phyloP scores from a whole-genome alignment of 495 filamentous ascomycete species.

The Neurospora cerealis region DNA sequence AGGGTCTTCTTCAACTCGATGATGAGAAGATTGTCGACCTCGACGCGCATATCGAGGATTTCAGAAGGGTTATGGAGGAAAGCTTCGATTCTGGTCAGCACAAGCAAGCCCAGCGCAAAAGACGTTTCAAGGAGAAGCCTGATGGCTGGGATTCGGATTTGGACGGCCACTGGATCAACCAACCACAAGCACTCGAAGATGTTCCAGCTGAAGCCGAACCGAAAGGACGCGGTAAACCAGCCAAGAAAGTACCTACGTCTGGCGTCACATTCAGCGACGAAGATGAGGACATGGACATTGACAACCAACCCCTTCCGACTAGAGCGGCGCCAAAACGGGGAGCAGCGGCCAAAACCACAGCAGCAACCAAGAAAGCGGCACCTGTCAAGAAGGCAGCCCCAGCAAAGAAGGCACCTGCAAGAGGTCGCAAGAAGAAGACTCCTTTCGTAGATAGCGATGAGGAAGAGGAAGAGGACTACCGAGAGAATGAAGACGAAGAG shows the following conservation, averaged over 20 bases:
- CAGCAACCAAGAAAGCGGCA: slow-evolving; percentile 31
- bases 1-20: slow-evolving; percentile 59
- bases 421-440: slow-evolving; percentile 37
- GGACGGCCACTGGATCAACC: slow-evolving; percentile 76
- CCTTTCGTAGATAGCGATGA: slow-evolving; percentile 51
- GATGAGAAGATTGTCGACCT: slow-evolving; percentile 52
- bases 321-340: slow-evolving; percentile 24
- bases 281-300: slow-evolving; percentile 31
- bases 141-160: slow-evolving; percentile 78
- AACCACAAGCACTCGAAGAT: slow-evolving; percentile 55
- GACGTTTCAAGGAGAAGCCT: slow-evolving; percentile 61
- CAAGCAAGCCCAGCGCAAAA: slow-evolving; percentile 44
- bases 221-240: slow-evolving; percentile 23
- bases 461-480: slow-evolving; percentile 49
- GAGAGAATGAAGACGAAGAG: slow-evolving; percentile 54
- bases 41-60: slow-evolving; percentile 58
- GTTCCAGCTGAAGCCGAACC: slow-evolving; percentile 31
- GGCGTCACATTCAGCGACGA: slow-evolving; percentile 15
- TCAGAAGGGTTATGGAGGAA: slow-evolving; percentile 60
- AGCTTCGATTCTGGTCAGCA: slow-evolving; percentile 58
- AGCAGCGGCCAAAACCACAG: slow-evolving; percentile 28
- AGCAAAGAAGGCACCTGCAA: slow-evolving; percentile 27
- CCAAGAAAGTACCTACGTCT: slow-evolving; percentile 2
- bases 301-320: slow-evolving; percentile 15
- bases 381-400: slow-evolving; percentile 27